These are phyloP conservation scores for Trichoderma sp. DNA, from an alignment of 2,329 filamentous ascomycete genomes.

Conservation along the genomic window DNA sequence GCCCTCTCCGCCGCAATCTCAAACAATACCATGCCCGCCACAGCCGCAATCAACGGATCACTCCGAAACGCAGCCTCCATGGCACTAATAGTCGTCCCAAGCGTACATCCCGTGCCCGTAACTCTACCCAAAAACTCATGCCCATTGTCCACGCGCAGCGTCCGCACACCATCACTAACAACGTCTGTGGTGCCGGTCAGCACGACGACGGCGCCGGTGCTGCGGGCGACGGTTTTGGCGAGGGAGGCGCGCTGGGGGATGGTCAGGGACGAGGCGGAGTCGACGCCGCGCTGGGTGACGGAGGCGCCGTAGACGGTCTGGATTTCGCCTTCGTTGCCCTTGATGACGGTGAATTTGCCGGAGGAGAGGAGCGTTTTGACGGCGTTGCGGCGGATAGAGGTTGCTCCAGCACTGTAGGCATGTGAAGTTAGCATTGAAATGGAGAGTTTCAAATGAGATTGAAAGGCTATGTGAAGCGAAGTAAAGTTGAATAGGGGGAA, in stretches of 20 bases:
- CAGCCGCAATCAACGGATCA: slow-evolving; percentile 68
- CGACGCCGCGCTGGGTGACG: slow-evolving; percentile 72
- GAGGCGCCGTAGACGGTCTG: slow-evolving; percentile 62
- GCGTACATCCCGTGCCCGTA: slow-evolving; percentile 79
- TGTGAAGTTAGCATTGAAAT: neutral
- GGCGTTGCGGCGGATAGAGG: slow-evolving; percentile 66
- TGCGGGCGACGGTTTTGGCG: slow-evolving; percentile 63
- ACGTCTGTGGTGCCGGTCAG: slow-evolving; percentile 80
- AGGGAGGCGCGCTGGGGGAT: slow-evolving; percentile 55
- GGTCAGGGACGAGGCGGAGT: slow-evolving; percentile 64
- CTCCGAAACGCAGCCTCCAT: slow-evolving; percentile 62
- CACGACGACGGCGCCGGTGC: slow-evolving; percentile 72
- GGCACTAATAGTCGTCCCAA: slow-evolving; percentile 78
- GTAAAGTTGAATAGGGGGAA: neutral
- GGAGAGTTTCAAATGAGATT: too few relatives aligned
- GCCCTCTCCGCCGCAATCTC: slow-evolving; percentile 70
- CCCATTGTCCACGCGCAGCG: slow-evolving; percentile 71
- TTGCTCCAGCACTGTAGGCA: slow-evolving; percentile 67
- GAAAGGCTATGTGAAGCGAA: too few relatives aligned
- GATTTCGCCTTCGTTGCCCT: slow-evolving; percentile 92
- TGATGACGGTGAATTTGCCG: slow-evolving; percentile 84
- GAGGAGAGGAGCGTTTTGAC: slow-evolving; percentile 67
- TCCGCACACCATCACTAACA: slow-evolving; percentile 69
- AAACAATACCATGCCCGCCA: slow-evolving; percentile 74
- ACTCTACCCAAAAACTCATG: slow-evolving; percentile 67